A percentile compares a stretch with the other conserved stretches of the same genome.
phyloP scores from a whole-genome alignment of 2,329 filamentous ascomycete genomes.

The Epichloe uncinata region DNA sequence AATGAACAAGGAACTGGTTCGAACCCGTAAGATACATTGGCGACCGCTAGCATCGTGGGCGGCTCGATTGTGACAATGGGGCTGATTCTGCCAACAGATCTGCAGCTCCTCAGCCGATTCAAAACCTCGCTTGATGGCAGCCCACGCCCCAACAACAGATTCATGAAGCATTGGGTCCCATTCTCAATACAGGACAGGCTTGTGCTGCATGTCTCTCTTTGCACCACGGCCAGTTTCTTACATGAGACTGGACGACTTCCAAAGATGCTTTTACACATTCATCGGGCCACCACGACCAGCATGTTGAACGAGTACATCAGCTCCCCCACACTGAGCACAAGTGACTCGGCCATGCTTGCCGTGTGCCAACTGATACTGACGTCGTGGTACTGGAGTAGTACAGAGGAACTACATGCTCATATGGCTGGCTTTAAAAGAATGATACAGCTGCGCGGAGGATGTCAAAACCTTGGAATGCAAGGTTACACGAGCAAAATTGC shows the following conservation, averaged over 20 bases:
- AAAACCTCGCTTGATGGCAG: conserved; percentile 36
- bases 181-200: conserved; percentile 36
- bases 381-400: conserved; percentile 42
- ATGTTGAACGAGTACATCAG: conserved; percentile 35
- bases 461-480: conserved; percentile 31
- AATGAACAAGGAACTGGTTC: conserved; percentile 32
- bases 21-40: conserved; percentile 24
- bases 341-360: conserved; percentile 32
- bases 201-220: conserved; percentile 34
- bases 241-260: conserved; percentile 34
- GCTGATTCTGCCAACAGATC: conserved; percentile 19
- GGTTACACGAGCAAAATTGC: conserved; percentile 35
- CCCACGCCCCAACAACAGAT: conserved; percentile 28
- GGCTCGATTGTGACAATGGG: too few species aligned
- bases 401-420: conserved; percentile 30
- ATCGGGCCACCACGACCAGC: conserved; percentile 29
- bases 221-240: conserved; percentile 37
- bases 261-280: conserved; percentile 26
- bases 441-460: conserved; percentile 32
- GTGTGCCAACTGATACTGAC: conserved; percentile 35
- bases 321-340: conserved; percentile 21
- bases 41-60: too few species aligned
- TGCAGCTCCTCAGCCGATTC: conserved; percentile 36
- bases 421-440: conserved; percentile 35
- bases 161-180: conserved; percentile 34